Evolutionary conservation across 495 filamentous ascomycete species (phyloP), one percentile per base, ranked within the genome.

Genomic region (Hyaloscypha hepaticicola): DNA sequence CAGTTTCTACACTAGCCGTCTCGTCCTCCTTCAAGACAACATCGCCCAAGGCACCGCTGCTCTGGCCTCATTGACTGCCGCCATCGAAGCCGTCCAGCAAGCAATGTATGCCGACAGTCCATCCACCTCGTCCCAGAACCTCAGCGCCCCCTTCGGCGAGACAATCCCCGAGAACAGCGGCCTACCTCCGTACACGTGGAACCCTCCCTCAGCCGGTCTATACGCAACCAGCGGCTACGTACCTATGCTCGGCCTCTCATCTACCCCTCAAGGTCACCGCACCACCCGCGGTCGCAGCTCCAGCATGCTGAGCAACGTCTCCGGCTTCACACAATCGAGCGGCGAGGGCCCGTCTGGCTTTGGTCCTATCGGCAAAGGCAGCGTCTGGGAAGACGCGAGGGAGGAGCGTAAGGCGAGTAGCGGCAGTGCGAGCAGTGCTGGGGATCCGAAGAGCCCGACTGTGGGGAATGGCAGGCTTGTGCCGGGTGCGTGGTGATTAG

Each of bases 291-390:
- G 85, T 25, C 80, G 87, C 33, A 87, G 84, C 9, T 66, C 63
- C 24, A 87, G 84, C 24, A 90, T 90, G 87, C 81, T 88, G 19
- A 87, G 84, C 70, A 80, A 85, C 65, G 76, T 87, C 45, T 87
- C 84, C 25, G 86, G 85, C 51, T 87, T 89, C 71, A 89, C 87
- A 0, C 85, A 88, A 69, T 81, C 77, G 33, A 82, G 79, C 55
- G 77, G 75, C 56, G 77, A 76, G 19, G 77, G 77, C 8, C 69
- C 65, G 28, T 61, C 63, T 22, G 57, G 34, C n/a, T 53, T 53
- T 25, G 50, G 31, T 56, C 9, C n/a, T 11, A 19, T 31, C 28
- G 34, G 41, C 55, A 21, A 58, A 21, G 24, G 31, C 27, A 16
- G 16, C 7, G 33, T 58, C 22, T 66, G 64, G 59, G n/a, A 64